A percentile compares a stretch with the other conserved stretches of the same genome.
phyloP scores from a whole-genome alignment of 1,284 basidiomycete species.

The Baeospora myosura region DNA sequence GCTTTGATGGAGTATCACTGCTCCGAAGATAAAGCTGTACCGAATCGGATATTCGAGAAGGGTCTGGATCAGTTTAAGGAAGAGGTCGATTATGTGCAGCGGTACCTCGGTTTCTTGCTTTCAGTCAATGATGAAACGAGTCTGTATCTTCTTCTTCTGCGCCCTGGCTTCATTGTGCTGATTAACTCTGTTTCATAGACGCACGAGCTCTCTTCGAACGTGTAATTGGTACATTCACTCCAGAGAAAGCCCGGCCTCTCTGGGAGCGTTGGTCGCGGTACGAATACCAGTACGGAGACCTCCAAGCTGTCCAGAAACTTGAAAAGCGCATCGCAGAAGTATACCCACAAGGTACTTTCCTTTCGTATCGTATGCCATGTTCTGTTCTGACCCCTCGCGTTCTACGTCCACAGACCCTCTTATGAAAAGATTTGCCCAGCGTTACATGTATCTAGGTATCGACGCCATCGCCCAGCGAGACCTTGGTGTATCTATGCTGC shows the following conservation, averaged over 20 bases:
- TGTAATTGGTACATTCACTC: constrained; percentile 70
- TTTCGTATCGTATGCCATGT: constrained; percentile 1
- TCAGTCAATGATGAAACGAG: constrained; percentile 94
- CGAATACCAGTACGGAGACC: constrained; percentile 92
- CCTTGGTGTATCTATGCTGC: constrained; percentile 49
- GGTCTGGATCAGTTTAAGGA: constrained; percentile 83
- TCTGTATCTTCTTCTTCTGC: constrained; percentile 31
- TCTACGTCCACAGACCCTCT: constrained; percentile 63
- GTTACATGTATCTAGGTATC: constrained; percentile 81
- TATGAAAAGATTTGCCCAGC: constrained; percentile 86
- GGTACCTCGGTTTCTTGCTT: constrained; percentile 90
- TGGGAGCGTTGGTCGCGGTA: constrained; percentile 97
- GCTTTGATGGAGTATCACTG: constrained; percentile 96
- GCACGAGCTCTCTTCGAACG: constrained; percentile 94
- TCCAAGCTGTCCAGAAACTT: constrained; percentile 84
- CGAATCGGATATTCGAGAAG: constrained; percentile 90
- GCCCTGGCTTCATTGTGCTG: constrained; percentile 6
- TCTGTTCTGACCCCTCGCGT: no score
- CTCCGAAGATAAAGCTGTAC: constrained; percentile 79
- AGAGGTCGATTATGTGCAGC: constrained; percentile 80
- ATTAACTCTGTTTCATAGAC: constrained; percentile 43
- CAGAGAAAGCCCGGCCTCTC: constrained; percentile 76
- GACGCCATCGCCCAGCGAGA: constrained; percentile 89
- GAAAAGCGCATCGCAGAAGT: constrained; percentile 84
- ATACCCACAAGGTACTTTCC: constrained; percentile 67